Evolutionary conservation across 1,139 yeast genomes (phyloP), one percentile per base, ranked within the genome.

Genomic region (Candida sanyaensis): DNA sequence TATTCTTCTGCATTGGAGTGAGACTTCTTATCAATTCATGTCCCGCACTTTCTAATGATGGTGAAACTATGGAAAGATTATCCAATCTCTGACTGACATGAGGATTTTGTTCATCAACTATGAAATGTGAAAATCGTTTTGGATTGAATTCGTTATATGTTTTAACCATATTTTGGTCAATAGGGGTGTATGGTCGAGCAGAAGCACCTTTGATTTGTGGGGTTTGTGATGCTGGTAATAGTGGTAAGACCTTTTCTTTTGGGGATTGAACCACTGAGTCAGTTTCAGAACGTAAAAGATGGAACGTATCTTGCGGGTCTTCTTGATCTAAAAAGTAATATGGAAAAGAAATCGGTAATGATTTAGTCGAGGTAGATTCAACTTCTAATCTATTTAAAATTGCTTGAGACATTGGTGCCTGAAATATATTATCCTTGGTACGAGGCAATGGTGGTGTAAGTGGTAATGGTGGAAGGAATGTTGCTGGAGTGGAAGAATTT

Each of bases 81-180:
- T 68, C 73, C 10, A 61, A 49, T 28, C 59, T 51, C 42, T 65
- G 67, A 12, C 59, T 58, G 27, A 56, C 55, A 42, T 58, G 57
- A 3, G 73, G 69, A 44, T 60, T 62, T 48, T 65, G 68, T 50
- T 73, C 77, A 51, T 73, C 75, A 40, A 66, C 55, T 13, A 75
- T 70, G 57, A 75, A 73, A 48, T 70, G 75, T 7, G 78, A 72
- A 48, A 75, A 74, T 40, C 76, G 54, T 44, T 65, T 66, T 49
- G 69, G 77, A 50, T 72, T 61, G 44, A 61, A 58, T 6, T 21
- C 30, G 13, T 45, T 42, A 27, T 44, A 21, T 7, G 24, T 34
- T n/a, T 17, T 36, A 17, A n/a, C 10, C 24, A 13, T 41, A 8
- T 12, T 41, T 24, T 13, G 17, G 11, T 29, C 12, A 12, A 12